Conservation (phyloP, 495 filamentous ascomycete species). For the Staphylotrichum tortipilum region DNA sequence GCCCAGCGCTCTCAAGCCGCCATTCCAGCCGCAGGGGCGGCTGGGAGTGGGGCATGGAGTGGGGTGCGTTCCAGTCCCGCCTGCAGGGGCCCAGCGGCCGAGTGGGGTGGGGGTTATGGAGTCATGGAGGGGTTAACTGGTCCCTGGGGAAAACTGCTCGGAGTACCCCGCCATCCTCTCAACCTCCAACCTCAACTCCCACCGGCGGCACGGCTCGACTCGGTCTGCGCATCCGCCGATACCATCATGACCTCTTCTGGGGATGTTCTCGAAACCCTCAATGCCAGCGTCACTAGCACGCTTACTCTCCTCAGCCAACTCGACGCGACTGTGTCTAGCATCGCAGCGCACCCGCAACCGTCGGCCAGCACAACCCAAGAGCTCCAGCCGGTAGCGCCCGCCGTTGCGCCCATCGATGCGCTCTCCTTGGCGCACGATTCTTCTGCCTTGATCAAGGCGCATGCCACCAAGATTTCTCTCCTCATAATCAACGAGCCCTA, state of each 20-base stretch:
- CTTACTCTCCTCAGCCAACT: conserved; percentile 29
- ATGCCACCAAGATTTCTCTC: conserved; percentile 78
- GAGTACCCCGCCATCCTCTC: too few species aligned
- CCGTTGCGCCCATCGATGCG: conserved; percentile 30
- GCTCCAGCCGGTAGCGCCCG: background rate
- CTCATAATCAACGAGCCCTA: conserved; percentile 78
- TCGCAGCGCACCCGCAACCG: conserved; percentile 15
- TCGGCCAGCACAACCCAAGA: too few species aligned
- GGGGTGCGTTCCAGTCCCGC: too few species aligned
- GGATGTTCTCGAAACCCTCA: conserved; percentile 17
- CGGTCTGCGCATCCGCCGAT: too few species aligned
- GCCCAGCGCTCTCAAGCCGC: too few species aligned
- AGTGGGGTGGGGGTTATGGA: too few species aligned
- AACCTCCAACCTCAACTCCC: background rate
- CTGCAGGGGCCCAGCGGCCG: too few species aligned
- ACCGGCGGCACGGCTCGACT: background rate
- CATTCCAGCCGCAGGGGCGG: too few species aligned
- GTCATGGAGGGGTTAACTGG: too few species aligned
- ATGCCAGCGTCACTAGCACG: conserved; percentile 16
- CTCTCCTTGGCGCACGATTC: conserved; percentile 54
- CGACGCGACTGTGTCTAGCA: conserved; percentile 25
- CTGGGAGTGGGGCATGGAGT: too few species aligned
- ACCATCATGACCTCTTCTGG: conserved; percentile 14
- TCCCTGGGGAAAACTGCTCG: background rate
- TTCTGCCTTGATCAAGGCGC: conserved; percentile 61